Percentiles rank a stretch among this genome's conserved stretches.
Conservation (phyloP, 1,284 basidiomycete species). For the Tilletia walkeri region DNA sequence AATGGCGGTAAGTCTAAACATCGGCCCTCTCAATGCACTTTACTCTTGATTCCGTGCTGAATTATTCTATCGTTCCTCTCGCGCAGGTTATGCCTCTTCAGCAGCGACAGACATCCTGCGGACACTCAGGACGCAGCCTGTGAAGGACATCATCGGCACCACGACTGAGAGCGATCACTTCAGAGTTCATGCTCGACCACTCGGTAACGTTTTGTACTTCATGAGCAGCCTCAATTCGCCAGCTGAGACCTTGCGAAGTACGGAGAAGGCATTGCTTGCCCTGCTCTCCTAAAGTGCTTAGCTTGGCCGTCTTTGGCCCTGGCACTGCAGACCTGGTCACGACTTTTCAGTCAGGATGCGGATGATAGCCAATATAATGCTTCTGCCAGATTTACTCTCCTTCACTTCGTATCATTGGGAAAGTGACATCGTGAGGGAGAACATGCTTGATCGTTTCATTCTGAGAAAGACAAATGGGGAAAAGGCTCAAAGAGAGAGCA, state of each 20-base stretch:
- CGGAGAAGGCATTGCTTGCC: conserved; percentile 39
- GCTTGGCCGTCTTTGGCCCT: too few species aligned
- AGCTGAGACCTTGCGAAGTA: conserved; percentile 36
- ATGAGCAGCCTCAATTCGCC: conserved; percentile 84
- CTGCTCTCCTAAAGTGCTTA: background rate
- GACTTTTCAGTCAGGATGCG: too few species aligned
- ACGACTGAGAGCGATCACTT: conserved; percentile 3
- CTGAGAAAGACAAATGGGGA: too few species aligned
- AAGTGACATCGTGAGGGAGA: too few species aligned
- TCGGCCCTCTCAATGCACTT: too few species aligned
- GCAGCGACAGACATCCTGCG: conserved; percentile 11
- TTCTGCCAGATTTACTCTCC: too few species aligned
- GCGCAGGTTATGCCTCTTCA: conserved; percentile 9
- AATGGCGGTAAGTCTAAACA: background rate
- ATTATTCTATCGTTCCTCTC: background rate
- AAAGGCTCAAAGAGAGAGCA: conserved; percentile 9
- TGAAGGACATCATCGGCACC: background rate
- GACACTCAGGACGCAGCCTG: background rate
- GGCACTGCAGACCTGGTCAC: too few species aligned
- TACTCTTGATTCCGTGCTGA: background rate
- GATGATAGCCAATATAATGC: too few species aligned
- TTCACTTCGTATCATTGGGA: too few species aligned
- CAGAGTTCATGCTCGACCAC: conserved; percentile 78
- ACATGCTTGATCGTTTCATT: too few species aligned
- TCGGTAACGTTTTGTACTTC: conserved; percentile 90